phyloP scores from a whole-genome alignment of 108 stramenopile genomes.

The Skeletonema marinoi region DNA sequence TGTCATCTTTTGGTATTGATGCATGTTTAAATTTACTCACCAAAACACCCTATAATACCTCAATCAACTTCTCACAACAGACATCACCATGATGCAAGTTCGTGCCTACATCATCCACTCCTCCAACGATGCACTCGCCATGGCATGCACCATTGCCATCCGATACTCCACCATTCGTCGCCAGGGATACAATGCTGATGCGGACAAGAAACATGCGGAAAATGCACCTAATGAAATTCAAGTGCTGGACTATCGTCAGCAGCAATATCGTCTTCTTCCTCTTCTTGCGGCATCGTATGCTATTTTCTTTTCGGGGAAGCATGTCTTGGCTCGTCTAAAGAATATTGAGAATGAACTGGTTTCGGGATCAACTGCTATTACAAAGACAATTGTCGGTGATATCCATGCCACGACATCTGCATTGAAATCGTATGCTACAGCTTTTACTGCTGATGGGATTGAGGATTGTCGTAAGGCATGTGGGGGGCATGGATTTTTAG shows the following conservation, averaged over 20 bases:
- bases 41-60: background rate
- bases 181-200: conserved; percentile 86
- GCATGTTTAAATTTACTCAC: background rate
- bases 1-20: background rate
- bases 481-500: conserved; percentile 94
- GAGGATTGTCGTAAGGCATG: conserved; percentile 96
- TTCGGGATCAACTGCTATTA: conserved; percentile 50
- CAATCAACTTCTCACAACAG: conserved; percentile 15
- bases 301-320: conserved; percentile 88
- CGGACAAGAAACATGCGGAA: conserved; percentile 25
- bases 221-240: conserved; percentile 62
- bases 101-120: conserved; percentile 76
- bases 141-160: conserved; percentile 87
- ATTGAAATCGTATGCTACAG: conserved; percentile 90
- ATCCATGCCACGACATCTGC: conserved; percentile 93
- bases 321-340: conserved; percentile 63
- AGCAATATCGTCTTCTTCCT: conserved; percentile 94
- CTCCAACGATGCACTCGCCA: conserved; percentile 74
- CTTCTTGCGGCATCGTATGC: conserved; percentile 88
- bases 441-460: conserved; percentile 91
- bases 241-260: conserved; percentile 93
- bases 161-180: conserved; percentile 92
- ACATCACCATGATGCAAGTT: conserved; percentile 98
- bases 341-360: conserved; percentile 75
- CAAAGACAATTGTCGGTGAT: conserved; percentile 77